Percentiles rank a stretch among this genome's conserved stretches.
These are phyloP conservation scores for Chytriomyces sp. DNA, from an alignment of 192 early-diverging fungal genomes.

Conservation along the genomic window DNA sequence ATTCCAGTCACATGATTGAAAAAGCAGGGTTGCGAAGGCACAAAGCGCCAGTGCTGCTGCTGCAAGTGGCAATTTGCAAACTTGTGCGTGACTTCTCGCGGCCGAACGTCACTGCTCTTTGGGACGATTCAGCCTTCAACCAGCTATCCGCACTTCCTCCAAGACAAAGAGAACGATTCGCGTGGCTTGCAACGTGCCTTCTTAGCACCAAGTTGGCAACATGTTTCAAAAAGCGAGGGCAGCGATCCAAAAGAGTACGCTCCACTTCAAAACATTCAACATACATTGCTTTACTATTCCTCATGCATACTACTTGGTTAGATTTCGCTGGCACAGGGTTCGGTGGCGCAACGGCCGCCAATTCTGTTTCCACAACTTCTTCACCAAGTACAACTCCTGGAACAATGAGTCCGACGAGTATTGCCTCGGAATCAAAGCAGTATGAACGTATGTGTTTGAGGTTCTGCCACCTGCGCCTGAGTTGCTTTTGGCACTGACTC, in stretches of 20 bases:
- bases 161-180: neutral
- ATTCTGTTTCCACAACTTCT: neutral
- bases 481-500: neutral
- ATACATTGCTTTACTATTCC: neutral
- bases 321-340: neutral
- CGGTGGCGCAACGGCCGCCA: neutral
- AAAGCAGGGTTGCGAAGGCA: neutral
- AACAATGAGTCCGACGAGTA: neutral
- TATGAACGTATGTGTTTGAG: neutral
- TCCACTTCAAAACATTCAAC: too few species aligned
- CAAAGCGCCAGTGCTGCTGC: too few species aligned
- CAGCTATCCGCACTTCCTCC: neutral
- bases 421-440: neutral
- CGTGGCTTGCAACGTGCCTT: neutral
- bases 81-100: neutral
- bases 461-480: neutral
- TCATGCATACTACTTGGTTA: neutral
- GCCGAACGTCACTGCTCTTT: neutral
- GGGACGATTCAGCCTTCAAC: neutral
- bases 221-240: neutral
- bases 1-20: neutral
- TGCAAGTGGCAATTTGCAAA: neutral
- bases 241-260: neutral
- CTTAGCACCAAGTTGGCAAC: neutral
- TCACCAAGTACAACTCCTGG: neutral